Base-by-base conservation (phyloP, 768 basidiomycete species). In the Ramaria sp. region DNA sequence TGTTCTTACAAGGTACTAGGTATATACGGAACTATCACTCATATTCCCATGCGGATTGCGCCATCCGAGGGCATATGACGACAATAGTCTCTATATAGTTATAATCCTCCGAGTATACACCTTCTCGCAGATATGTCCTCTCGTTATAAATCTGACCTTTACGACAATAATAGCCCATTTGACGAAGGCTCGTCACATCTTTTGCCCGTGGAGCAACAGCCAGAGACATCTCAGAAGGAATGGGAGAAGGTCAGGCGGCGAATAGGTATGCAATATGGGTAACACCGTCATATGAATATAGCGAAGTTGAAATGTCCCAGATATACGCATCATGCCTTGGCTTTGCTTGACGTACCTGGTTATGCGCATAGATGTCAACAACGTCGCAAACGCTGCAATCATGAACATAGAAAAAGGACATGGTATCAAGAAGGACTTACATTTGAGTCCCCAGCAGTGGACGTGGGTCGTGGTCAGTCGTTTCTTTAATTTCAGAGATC, bases 291-390 rank as follows among this genome's bases (percentile, higher is more conserved):
- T n/a, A 22, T 27, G 2, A 49, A 9, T 33, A 17, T n/a, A 12
- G 5, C n/a, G 11, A 6, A 19, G 22, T n/a, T 49, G 48, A 49
- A 49, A 49, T 49, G 11, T 27, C 13, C 13, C 45, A 49, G 48
- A 49, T 33, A 1, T 49, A 24, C 48, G 48, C 27, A 49, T 49
- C 17, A 51, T 64, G n/a, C 63, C 63, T 50, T 63, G 54, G 61
- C 42, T 58, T 41, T 54, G 33, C 34, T 20, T 62, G n/a, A 61
- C 60, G 17, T 64, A 64, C 54, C 54, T 63, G 7, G 49, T 65
- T 48, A 63, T 65, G 64, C 56, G 64, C 6, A 60, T 65, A 39
- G 64, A 65, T 49, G 51, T 65, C 20, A 63, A 57, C 31, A 65
- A 65, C 33, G 60, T 63, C 5, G 56, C 60, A 7, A 65, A 65